Conservation (phyloP, 768 basidiomycete species). For the Termitomyces sp. region DNA sequence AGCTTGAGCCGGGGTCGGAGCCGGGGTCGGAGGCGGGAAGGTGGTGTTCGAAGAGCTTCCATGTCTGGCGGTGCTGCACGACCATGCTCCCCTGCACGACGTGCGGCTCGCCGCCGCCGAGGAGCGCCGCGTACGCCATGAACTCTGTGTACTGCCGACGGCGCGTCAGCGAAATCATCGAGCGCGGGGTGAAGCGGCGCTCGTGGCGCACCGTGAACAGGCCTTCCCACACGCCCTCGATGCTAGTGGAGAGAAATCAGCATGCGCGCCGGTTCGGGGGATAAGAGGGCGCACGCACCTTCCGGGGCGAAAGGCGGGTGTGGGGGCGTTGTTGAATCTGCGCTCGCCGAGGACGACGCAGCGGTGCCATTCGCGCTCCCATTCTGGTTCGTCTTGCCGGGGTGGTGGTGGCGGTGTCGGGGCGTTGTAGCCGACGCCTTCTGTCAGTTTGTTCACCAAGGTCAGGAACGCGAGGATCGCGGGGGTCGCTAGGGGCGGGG, state of each 20-base stretch:
- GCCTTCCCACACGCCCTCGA: constrained; percentile 81
- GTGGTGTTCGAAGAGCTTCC: constrained; percentile 80
- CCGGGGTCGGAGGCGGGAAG: constrained; percentile 29
- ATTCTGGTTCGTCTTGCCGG: constrained; percentile 40
- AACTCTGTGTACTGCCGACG: constrained; percentile 77
- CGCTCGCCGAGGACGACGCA: constrained; percentile 34
- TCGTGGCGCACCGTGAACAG: constrained; percentile 55
- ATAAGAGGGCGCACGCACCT: constrained; percentile 36
- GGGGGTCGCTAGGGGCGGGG: constrained; percentile 61
- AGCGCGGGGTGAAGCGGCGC: too few species aligned
- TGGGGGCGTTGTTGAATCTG: constrained; percentile 26
- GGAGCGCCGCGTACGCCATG: constrained; percentile 71
- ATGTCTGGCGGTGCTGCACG: constrained; percentile 84
- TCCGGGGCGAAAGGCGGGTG: constrained; percentile 53
- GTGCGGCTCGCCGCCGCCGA: constrained; percentile 61
- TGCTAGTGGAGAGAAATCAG: constrained; percentile 31
- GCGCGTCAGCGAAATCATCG: not conserved
- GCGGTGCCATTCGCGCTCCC: constrained; percentile 69
- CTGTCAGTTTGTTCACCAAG: constrained; percentile 35
- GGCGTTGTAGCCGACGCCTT: constrained; percentile 22
- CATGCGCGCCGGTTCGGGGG: too few species aligned
- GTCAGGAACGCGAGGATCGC: constrained; percentile 70
- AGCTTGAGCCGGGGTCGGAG: too few species aligned
- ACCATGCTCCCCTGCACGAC: constrained; percentile 69
- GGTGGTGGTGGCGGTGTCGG: constrained; percentile 28